Evolutionary conservation across 1,139 yeast species (phyloP), one percentile per base, ranked within the genome.

Genomic region (Candida smagusa): DNA sequence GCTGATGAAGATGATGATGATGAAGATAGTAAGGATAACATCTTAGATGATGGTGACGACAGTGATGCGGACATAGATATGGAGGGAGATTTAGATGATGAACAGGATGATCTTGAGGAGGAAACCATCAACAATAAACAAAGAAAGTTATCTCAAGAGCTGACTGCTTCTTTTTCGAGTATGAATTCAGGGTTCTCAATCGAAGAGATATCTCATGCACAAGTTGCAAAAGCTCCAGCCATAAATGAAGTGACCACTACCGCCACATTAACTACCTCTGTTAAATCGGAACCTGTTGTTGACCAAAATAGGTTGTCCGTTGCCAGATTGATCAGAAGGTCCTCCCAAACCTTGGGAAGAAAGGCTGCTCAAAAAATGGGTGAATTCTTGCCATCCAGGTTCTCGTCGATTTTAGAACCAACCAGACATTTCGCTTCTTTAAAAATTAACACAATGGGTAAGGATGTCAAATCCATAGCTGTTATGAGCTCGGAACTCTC

Each of bases 341-440:
- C 80, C 4, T 76, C 82, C 1, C 81, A 77, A 46, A 71, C 74
- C 2, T 57, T 78, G 28, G 83, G 83, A 0, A 68, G 95, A 37
- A 81, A 81, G 44, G 95, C 95, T 2, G 96, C 95, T 0, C 94
- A 84, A 50, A 84, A 84, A 37, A 81, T 89, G 77, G 96, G 96
- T 0, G 88, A 87, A 23, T 85, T 83, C 47, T 68, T 90, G 31
- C 97, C 97, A 0, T 80, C 85, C 9, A 77, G 88, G 36, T 84
- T 90, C 39, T 79, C 94, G 1, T 88, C 95, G 2, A 83, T 90
- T 42, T 68, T 92, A 51, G 97, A 90, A 56, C 96, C 97, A 7
- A 84, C 88, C 12, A 73, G 98, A 40, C 97, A 90, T 55, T 92
- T 92, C 72, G 97, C 98, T 0, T 88, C 89, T 19, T 70, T 92